phyloP scores from a whole-genome alignment of 164 flowering plant species.

The Aristolochia fimbriata region DNA sequence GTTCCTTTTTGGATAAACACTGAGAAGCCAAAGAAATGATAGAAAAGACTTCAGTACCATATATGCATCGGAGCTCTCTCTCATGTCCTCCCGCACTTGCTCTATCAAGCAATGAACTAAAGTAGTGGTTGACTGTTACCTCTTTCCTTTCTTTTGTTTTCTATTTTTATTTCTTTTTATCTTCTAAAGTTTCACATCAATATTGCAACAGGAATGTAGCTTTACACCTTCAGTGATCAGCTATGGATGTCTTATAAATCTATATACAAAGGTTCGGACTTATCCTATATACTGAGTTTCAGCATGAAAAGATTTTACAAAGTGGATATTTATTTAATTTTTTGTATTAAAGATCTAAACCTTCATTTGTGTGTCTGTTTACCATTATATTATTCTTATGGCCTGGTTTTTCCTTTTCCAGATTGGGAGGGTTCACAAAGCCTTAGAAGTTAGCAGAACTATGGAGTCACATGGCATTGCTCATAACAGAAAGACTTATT shows the following conservation, averaged over 20 bases:
- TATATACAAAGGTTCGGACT: constrained; percentile 58
- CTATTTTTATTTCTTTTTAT: background rate
- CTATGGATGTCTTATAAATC: constrained; percentile 91
- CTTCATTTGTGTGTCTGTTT: no score
- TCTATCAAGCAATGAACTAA: no score
- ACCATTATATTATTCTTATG: no score
- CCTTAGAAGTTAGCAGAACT: constrained; percentile 65
- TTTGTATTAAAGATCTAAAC: no score
- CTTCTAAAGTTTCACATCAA: background rate
- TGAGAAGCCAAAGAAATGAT: no score
- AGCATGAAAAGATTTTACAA: background rate
- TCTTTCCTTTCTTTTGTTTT: background rate
- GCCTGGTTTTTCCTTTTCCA: constrained; percentile 22
- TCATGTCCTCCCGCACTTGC: no score
- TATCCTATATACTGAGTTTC: background rate
- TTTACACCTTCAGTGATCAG: constrained; percentile 76
- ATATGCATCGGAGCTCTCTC: no score
- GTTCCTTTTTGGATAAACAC: no score
- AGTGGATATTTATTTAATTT: no score
- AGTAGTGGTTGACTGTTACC: background rate
- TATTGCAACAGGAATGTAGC: constrained; percentile 71
- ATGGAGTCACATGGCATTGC: constrained; percentile 74
- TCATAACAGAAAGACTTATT: constrained; percentile 93
- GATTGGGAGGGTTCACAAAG: constrained; percentile 81
- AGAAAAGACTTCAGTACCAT: no score